Evolutionary conservation across 441 rosid species (phyloP), one percentile per base, ranked within the genome.

Genomic region (Mallotus repandus): DNA sequence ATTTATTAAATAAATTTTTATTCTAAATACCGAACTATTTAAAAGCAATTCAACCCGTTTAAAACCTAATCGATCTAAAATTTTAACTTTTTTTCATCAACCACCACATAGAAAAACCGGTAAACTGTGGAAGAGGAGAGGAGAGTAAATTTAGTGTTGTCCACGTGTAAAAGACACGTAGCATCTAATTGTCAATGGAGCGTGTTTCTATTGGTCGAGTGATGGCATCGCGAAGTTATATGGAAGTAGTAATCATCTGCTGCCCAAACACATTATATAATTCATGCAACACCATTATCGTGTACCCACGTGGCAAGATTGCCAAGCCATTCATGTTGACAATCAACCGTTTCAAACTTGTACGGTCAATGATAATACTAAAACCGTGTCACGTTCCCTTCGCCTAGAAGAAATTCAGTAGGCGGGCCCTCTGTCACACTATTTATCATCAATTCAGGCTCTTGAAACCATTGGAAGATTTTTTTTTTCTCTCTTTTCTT

Each of bases 131-230:
- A 2, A 25, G 29, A 1, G 29, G 29, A 3, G 32, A 29, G 32
- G 32, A 29, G 32, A 29, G 32, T 29, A 29, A 43, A 18, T 53
- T 15, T 7, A 10, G 5, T 2, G 21, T 49, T 9, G n/a, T 52
- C 71, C 71, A 21, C 53, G 63, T 8, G 13, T 25, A 69, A 57
- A 0, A 3, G 6, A 16, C 22, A 13, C 1, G 7, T 5, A 52
- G 55, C 0, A 46, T 55, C 56, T 5, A 18, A n/a, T 13, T 29
- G 35, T 64, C 63, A 55, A 22, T 29, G 0, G 2, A 11, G 57
- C 63, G 62, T 14, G 25, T 53, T 61, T 38, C 57, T 69, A 75
- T 43, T 69, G 78, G 78, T 59, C 9, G 50, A 32, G n/a, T 69
- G 73, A 75, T 54, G 74, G 38, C 68, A 69, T 68, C 21, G 4